Evolutionary conservation across 164 flowering plant genomes (phyloP), one percentile per base, ranked within the genome.

Genomic region (Malania oleifera): DNA sequence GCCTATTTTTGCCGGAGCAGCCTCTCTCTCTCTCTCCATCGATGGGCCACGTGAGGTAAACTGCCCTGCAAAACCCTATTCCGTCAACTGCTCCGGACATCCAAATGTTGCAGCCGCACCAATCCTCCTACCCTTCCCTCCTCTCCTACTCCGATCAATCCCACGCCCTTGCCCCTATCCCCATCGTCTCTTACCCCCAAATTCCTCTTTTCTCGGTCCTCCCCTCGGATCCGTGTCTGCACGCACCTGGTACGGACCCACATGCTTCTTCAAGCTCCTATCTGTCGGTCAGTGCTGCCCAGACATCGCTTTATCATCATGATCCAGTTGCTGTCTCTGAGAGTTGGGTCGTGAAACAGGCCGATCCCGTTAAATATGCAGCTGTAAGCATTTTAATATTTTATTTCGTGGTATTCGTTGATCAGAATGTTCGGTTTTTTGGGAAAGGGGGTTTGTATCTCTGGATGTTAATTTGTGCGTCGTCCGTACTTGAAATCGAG

Each of bases 211-310:
- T 57, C n/a, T 14, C 45, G 7, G 29, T 27, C 2, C 13, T 38
- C 17, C n/a, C 52, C 11, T 24, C 25, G 1, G 41, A 50, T 13
- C 59, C 54, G 3, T 15, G n/a, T 26, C 24, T 62, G 47, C 35
- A 44, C 43, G 61, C 57, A 3, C 65, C 65, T 2, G 65, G 53
- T 26, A 54, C 57, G 34, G 48, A 69, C 10, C 54, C 60, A 0
- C 22, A 27, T 54, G 39, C 56, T 23, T 50, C 9, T 29, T 23
- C 24, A 19, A 20, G 25, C 26, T 26, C 37, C 1, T 31, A 54
- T 19, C 10, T 55, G 2, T 25, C 22, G 7, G 49, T 40, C 50
- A 35, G 40, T 46, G 60, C 44, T 10, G 47, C 9, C 19, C 53
- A 50, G 9, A 10, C 57, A 1, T 31, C 37, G 12, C 11, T 15